phyloP scores from a whole-genome alignment of 768 basidiomycete genomes.

The Mrakia frigida region DNA sequence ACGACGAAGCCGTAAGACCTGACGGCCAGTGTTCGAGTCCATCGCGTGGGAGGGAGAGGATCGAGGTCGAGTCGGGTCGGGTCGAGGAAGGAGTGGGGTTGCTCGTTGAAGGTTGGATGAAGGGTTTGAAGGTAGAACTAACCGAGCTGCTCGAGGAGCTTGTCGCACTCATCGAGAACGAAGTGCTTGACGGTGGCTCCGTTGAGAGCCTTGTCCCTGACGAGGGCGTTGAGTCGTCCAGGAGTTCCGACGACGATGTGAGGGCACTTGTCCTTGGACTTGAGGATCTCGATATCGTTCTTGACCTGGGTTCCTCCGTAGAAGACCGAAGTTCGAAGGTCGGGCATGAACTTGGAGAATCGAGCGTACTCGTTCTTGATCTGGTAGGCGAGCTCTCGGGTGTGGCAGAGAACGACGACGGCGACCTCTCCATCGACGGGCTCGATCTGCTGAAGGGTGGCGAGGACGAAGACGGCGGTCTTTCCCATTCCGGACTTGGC shows the following conservation, averaged over 20 bases:
- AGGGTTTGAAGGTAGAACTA: conserved; percentile 54
- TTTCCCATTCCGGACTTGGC: conserved; percentile 93
- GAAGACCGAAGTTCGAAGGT: conserved; percentile 94
- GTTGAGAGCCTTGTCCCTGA: conserved; percentile 90
- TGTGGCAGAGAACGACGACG: conserved; percentile 96
- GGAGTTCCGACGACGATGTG: conserved; percentile 99
- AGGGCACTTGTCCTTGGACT: conserved; percentile 94
- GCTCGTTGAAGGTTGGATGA: not conserved
- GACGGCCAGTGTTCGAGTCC: not conserved
- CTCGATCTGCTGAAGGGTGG: conserved; percentile 95
- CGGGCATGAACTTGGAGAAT: conserved; percentile 99
- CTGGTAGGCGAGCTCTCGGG: conserved; percentile 97
- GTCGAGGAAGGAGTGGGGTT: not conserved
- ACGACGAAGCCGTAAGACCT: not conserved
- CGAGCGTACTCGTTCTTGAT: conserved; percentile 99
- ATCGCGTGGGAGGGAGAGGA: not conserved
- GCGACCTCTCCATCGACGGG: conserved; percentile 97
- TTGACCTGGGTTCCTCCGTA: conserved; percentile 93
- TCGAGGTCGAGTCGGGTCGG: not conserved
- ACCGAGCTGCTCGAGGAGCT: conserved; percentile 99
- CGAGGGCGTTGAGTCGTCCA: conserved; percentile 90
- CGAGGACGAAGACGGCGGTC: conserved; percentile 97
- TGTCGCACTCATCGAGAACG: conserved; percentile 99
- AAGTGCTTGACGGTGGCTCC: conserved; percentile 94
- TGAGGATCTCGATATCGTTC: conserved; percentile 88